These are phyloP conservation scores for Chenopodium album DNA, from an alignment of 148 eudicot species.

Conservation along the genomic window DNA sequence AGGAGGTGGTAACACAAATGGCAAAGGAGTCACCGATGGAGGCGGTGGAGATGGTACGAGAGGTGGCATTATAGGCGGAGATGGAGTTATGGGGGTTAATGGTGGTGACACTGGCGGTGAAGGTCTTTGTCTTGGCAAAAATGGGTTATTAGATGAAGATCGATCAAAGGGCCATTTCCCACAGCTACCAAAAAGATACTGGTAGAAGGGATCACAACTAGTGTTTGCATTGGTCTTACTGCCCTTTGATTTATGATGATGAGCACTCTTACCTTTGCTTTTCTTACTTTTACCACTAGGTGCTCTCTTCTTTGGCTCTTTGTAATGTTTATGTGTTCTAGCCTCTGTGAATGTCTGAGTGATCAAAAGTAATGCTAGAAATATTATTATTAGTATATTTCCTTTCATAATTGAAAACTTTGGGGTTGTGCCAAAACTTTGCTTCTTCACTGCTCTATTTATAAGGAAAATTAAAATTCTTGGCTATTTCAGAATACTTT, in stretches of 20 bases:
- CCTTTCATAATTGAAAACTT: constrained; percentile 17
- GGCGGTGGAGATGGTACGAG: constrained; percentile 13
- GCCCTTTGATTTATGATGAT: constrained; percentile 12
- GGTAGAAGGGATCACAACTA: constrained; percentile 33
- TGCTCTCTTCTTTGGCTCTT: constrained; percentile 17
- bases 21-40: neutral
- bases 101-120: constrained; percentile 20
- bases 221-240: constrained; percentile 8
- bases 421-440: neutral
- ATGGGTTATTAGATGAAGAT: constrained; percentile 28
- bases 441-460: constrained; percentile 13
- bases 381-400: constrained; percentile 9
- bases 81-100: neutral
- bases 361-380: constrained; percentile 27
- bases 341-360: constrained; percentile 27
- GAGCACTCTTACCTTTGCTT: constrained; percentile 1
- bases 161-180: constrained; percentile 31
- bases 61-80: neutral
- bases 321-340: constrained; percentile 10
- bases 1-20: neutral
- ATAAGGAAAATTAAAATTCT: neutral
- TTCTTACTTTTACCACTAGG: constrained; percentile 15
- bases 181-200: constrained; percentile 30
- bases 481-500: neutral
- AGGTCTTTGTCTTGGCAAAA: constrained; percentile 29